These are phyloP conservation scores for Aphanomyces stellatus DNA, from an alignment of 352 stramenopile species.

Conservation along the genomic window DNA sequence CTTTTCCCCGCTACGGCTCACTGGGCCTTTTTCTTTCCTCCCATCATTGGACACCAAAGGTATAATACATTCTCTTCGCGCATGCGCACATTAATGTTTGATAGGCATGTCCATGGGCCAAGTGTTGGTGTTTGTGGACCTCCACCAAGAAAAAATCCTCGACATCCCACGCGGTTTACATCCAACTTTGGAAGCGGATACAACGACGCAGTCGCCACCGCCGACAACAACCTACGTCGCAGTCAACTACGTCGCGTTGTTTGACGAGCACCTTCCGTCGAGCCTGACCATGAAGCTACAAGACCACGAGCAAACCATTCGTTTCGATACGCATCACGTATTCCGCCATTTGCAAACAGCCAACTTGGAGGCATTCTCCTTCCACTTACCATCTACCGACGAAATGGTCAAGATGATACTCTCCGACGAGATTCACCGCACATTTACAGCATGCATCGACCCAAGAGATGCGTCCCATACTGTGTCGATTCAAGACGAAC, in stretches of 20 bases:
- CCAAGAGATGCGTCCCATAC: too few species aligned
- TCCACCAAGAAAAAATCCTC: neutral
- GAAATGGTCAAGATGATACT: too few species aligned
- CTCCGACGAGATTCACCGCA: too few species aligned
- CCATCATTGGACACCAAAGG: slow-evolving; percentile 22
- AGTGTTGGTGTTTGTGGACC: neutral
- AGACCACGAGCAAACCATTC: neutral
- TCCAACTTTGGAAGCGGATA: too few species aligned
- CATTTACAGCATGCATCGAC: too few species aligned
- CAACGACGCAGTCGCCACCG: too few species aligned
- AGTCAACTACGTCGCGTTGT: neutral
- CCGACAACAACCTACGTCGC: neutral
- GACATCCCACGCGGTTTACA: too few species aligned
- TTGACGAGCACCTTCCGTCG: neutral
- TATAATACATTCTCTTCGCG: neutral
- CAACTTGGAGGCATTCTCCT: too few species aligned
- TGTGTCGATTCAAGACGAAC: neutral
- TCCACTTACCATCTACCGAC: too few species aligned
- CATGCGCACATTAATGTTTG: neutral
- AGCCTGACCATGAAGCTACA: neutral
- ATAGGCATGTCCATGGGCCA: neutral
- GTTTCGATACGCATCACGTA: too few species aligned
- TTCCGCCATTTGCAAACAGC: too few species aligned
- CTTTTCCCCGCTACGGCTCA: slow-evolving; percentile 7
- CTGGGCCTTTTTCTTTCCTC: slow-evolving; percentile 40